phyloP scores from a whole-genome alignment of 495 filamentous ascomycete species.

The Tuber borchii region DNA sequence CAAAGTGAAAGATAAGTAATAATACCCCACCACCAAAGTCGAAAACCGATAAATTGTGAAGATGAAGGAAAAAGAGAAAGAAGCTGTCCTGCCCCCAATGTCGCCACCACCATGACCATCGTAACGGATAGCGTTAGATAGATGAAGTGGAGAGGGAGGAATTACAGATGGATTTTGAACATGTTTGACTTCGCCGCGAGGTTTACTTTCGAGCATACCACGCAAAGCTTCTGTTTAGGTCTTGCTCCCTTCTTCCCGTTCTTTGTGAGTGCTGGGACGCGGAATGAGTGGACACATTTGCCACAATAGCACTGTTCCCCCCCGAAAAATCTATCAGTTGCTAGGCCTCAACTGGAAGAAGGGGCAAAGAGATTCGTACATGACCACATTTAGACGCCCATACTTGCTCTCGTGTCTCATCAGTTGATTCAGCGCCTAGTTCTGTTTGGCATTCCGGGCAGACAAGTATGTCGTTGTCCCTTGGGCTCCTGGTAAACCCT shows the following conservation, averaged over 20 bases:
- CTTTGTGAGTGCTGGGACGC: constrained; percentile 18
- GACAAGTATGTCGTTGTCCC: constrained; percentile 57
- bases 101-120: constrained; percentile 7
- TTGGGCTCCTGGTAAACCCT: constrained; percentile 60
- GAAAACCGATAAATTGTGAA: constrained; percentile 15
- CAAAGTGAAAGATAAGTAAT: constrained; percentile 11
- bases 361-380: constrained; percentile 45
- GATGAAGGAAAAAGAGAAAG: constrained; percentile 23
- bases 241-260: constrained; percentile 15
- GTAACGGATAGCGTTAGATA: constrained; percentile 2
- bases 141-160: not conserved
- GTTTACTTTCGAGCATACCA: constrained; percentile 36
- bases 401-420: constrained; percentile 57
- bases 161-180: constrained; percentile 39
- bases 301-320: constrained; percentile 36
- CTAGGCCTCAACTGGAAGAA: constrained; percentile 2
- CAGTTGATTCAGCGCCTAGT: constrained; percentile 49
- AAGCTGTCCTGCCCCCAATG: constrained; percentile 1
- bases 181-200: constrained; percentile 33
- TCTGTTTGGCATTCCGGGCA: constrained; percentile 70
- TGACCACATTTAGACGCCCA: constrained; percentile 74
- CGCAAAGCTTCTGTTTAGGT: constrained; percentile 30
- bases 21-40: constrained; percentile 12
- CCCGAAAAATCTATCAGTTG: not conserved
- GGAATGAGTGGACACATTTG: constrained; percentile 32